Evolutionary conservation across 768 basidiomycete species (phyloP), one percentile per base, ranked within the genome.

Genomic region (Naganishia vishniacii): DNA sequence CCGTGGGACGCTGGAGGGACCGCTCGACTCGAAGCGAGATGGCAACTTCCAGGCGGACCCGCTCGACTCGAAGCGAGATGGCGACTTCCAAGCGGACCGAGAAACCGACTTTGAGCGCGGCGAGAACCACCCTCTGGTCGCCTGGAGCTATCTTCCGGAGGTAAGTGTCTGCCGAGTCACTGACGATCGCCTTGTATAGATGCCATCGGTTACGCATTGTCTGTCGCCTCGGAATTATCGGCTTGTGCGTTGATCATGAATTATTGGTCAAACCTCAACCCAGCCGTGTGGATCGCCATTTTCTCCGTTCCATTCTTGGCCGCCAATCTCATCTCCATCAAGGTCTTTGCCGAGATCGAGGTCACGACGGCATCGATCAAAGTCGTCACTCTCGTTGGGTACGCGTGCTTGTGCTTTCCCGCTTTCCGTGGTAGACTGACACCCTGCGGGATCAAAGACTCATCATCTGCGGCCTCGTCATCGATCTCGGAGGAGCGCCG

Each of bases 201-300:
- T n/a, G n/a, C n/a, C n/a, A n/a, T n/a, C n/a, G n/a, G 70, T 64
- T 75, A 72, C 69, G 78, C 78, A n/a, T 84, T 86, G 59, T 81
- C 85, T 1, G 80, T 84, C 0, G 87, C 87, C 9, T 84, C 85
- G n/a, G 88, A 89, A 78, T 81, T 91, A 61, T 84, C 84, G 1
- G 88, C 88, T 1, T 84, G 86, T 9, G 81, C 83, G 15, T 81
- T 89, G 56, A 75, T 91, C 11, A 79, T 89, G 62, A 80, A 82
- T 6, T 89, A 85, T 78, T 89, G 88, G 88, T 66, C 67, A 20
- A 59, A 63, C 41, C 41, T 70, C 65, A 69, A 67, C 46, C 42
- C 61, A 12, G 67, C 69, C 23, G 59, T 70, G 16, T 64, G 76
- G 74, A 72, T 78, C 42, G 59, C 62, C 18, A 61, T 71, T 26